Conservation (phyloP, 2,329 filamentous ascomycete species). For the Trichophyton rubrum region DNA sequence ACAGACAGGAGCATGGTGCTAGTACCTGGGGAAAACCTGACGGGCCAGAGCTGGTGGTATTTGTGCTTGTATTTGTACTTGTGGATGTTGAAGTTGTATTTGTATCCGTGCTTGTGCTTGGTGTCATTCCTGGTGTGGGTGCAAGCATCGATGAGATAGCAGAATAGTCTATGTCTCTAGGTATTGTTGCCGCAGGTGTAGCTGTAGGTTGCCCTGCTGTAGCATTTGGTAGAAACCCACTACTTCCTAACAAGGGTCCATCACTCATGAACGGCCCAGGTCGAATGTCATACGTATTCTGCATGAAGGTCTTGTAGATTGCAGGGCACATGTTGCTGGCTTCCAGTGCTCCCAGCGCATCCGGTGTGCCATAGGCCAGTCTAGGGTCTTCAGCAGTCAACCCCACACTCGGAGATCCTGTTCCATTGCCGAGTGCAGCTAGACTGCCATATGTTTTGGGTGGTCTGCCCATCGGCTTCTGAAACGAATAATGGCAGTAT, state of each 20-base stretch:
- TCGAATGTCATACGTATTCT: slow-evolving; percentile 9
- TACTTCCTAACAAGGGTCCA: slow-evolving; percentile 10
- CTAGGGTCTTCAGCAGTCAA: background rate
- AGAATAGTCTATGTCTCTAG: slow-evolving; percentile 10
- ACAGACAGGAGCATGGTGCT: slow-evolving; percentile 29
- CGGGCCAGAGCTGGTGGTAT: background rate
- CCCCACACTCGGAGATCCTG: background rate
- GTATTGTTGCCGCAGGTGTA: background rate
- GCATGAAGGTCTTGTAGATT: slow-evolving; percentile 15
- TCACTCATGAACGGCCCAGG: slow-evolving; percentile 10
- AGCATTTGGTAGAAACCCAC: background rate
- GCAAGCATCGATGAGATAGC: slow-evolving; percentile 8
- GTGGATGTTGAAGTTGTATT: background rate
- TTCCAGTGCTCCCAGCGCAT: slow-evolving; percentile 15
- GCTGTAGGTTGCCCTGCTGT: background rate
- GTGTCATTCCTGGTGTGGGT: background rate
- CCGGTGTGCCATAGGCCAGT: slow-evolving; percentile 9
- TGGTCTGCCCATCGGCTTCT: slow-evolving; percentile 38
- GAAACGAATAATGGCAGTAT: slow-evolving; percentile 34
- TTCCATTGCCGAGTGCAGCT: slow-evolving; percentile 19
- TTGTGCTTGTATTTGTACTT: background rate
- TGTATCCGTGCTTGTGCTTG: background rate
- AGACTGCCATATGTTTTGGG: slow-evolving; percentile 28
- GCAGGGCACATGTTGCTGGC: slow-evolving; percentile 21
- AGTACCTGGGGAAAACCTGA: background rate